Conservation (phyloP, 1,284 basidiomycete genomes). For the Cyathus pygmaeus region DNA sequence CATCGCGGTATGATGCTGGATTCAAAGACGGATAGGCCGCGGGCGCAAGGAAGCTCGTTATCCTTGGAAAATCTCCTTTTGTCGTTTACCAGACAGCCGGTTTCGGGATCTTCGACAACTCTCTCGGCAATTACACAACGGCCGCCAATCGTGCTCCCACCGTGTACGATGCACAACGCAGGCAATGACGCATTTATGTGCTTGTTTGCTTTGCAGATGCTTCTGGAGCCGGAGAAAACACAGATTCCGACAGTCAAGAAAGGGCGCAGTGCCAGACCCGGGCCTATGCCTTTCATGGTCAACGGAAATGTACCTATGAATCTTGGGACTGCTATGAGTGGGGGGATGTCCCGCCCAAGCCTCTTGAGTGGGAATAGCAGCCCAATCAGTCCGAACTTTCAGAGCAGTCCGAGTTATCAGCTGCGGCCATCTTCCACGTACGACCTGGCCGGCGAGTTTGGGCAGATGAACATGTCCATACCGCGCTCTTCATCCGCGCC, state of each 20-base stretch:
- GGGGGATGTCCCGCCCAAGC: neutral
- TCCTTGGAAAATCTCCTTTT: conserved; percentile 65
- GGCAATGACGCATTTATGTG: conserved; percentile 78
- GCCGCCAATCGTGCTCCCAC: conserved; percentile 45
- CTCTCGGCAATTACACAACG: conserved; percentile 5
- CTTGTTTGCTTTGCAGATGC: conserved; percentile 70
- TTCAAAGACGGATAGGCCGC: conserved; percentile 60
- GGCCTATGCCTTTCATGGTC: conserved; percentile 2
- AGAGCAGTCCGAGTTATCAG: neutral
- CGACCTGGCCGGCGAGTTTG: conserved; percentile 52
- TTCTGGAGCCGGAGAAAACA: conserved; percentile 60
- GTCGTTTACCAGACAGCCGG: conserved; percentile 47
- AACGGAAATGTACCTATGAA: conserved; percentile 3
- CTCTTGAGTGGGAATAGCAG: neutral
- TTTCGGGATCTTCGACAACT: conserved; percentile 3
- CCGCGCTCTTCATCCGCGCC: neutral
- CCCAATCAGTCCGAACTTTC: too few relatives aligned
- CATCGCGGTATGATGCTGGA: conserved; percentile 69
- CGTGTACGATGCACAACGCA: conserved; percentile 66
- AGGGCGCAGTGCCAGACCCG: conserved; percentile 16
- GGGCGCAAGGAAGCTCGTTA: conserved; percentile 58
- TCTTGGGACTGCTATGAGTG: neutral
- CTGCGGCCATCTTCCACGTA: conserved; percentile 33
- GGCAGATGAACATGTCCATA: conserved; percentile 33
- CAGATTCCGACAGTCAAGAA: conserved; percentile 44